Base-by-base conservation (phyloP, 2,329 filamentous ascomycete genomes). In the Mariannaea elegans region DNA sequence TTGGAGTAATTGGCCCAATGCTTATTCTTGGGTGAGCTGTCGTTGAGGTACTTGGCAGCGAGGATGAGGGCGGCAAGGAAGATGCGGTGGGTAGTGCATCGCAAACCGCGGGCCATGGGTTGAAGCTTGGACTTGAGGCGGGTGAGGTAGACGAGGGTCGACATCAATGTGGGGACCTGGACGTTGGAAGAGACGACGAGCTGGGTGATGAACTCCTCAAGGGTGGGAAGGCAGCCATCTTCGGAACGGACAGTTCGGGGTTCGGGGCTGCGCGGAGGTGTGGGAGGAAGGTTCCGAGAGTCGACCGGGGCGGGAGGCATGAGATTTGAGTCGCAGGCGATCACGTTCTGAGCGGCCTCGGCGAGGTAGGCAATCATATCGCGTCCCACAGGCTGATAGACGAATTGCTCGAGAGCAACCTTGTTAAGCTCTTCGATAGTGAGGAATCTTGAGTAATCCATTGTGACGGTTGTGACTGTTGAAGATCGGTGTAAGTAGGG, bases 21-120 rank as follows among this genome's bases (percentile, higher is more conserved):
- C 88, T 98, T 98, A 87, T 99, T 99, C 89, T 98, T 98, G 64
- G 95, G 95, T 12, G 93, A 97, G 62, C 93, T 97, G 83, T 98
- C 95, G 77, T 99, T 98, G 69, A 98, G 86, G 78, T 97, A 97
- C 88, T 99, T 99, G 70, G 95, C 94, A 2, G 95, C 89, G 44
- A 90, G 83, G 73, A 95, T 95, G 67, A 94, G 88, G 14, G 91
- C 83, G 39, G 92, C 94, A 47, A 99, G 86, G 81, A 99, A 98
- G 84, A 99, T 98, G 71, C 95, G 91, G 82, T 99, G 95, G 45
- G 94, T 93, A 21, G 95, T 98, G 84, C 95, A 98, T 71, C 91
- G 90, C 80, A 98, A 92, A 65, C 95, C 95, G 81, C 97, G 97
- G 70, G 95, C 94, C 74, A 97, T 93, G 59, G 94, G 92, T 67